phyloP scores from a whole-genome alignment of 164 flowering plant species.

The Vitis rupestris region DNA sequence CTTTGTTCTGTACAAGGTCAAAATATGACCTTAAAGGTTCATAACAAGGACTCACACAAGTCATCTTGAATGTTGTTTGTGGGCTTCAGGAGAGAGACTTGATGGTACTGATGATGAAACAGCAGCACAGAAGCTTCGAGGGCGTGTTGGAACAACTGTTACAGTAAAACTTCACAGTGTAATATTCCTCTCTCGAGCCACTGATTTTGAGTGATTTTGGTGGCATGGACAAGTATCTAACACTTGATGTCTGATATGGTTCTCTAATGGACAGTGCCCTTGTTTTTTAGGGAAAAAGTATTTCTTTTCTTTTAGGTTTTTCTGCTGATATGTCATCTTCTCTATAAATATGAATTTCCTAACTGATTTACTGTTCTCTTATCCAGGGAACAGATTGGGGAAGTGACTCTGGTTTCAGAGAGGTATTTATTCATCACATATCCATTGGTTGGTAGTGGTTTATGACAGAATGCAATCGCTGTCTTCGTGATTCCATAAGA shows the following conservation, averaged over 20 bases:
- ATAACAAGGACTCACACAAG: neutral
- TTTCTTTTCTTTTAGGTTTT: neutral
- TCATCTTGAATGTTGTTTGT: constrained; percentile 3
- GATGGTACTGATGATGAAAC: constrained; percentile 82
- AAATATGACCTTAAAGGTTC: too few relatives aligned
- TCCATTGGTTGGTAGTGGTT: neutral
- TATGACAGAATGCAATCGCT: neutral
- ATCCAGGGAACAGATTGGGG: constrained; percentile 52
- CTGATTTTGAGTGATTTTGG: too few relatives aligned
- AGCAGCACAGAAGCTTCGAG: constrained; percentile 93
- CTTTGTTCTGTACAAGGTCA: neutral
- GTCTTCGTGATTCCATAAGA: neutral
- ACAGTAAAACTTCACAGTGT: constrained; percentile 74
- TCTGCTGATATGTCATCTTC: too few relatives aligned
- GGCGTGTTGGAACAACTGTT: constrained; percentile 82
- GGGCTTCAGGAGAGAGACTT: constrained; percentile 71
- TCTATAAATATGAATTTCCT: too few relatives aligned
- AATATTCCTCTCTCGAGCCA: constrained; percentile 17
- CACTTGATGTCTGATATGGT: too few relatives aligned
- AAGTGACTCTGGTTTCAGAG: constrained; percentile 47
- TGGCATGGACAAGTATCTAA: neutral
- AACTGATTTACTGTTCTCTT: constrained; percentile 6
- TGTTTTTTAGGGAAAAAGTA: neutral
- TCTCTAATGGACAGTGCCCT: neutral
- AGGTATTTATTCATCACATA: constrained; percentile 45